Evolutionary conservation across 805 yeast genomes (phyloP), one percentile per base, ranked within the genome.

Genomic region (Lipomyces japonicus): DNA sequence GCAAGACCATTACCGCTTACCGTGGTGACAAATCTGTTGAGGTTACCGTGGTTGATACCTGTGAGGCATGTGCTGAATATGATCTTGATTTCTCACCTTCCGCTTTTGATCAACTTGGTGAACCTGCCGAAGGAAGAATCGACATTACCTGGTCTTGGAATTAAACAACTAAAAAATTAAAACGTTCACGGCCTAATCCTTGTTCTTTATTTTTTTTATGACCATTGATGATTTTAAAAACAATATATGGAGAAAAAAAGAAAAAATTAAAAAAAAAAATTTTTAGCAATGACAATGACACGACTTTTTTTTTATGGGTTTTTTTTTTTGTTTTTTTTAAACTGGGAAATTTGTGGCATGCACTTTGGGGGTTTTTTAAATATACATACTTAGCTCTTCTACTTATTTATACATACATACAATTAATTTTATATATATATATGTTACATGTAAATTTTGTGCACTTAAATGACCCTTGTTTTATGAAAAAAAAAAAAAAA

Each of bases 61-160:
- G 85, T 67, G 76, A 69, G 46, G 82, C 78, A 22, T 81, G 85
- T 61, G 55, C 64, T 23, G 61, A 66, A 44, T 64, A 76, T 50
- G 78, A 74, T 59, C 73, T 80, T 51, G 85, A 80, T 60, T 71
- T 81, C 49, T 76, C 83, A n/a, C 84, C 84, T 6, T 62, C 76
- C 49, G 85, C 85, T 3, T 80, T 81, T 62, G 46, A 66, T 34
- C 60, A 68, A 55, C 66, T 80, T 53, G 84, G 82, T 14, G 77
- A 73, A 59, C 65, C 68, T 63, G 68, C 64, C 44, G 75, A 71
- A 59, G 86, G 85, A 39, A 74, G 81, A 54, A 73, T 81, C 55
- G 66, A 71, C 22, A 72, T 80, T 60, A 64, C 75, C 43, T 80
- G 86, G 86, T 64, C 69, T 50, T 73, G 69, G 68, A 48, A 44